phyloP scores from a whole-genome alignment of 2,329 filamentous ascomycete species.

The Aspergillus carbonarius region DNA sequence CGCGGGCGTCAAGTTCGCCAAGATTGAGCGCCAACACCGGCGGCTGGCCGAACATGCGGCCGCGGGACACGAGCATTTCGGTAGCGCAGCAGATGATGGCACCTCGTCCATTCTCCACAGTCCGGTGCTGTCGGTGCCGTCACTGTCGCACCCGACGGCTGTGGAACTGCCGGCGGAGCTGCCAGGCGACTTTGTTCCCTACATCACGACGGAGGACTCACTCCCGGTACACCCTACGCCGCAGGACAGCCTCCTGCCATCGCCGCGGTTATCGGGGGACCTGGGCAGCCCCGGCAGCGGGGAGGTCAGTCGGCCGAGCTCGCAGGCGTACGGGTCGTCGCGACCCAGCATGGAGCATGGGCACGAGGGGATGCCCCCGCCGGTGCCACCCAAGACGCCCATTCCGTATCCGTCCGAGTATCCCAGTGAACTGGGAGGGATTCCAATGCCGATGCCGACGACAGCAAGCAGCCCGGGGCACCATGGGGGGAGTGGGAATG shows the following conservation, averaged over 20 bases:
- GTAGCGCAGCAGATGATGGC: constrained; percentile 21
- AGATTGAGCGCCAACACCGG: constrained; percentile 74
- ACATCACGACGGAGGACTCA: constrained; percentile 31
- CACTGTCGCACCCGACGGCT: constrained; percentile 50
- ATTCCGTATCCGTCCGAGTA: constrained; percentile 54
- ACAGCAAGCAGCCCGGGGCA: constrained; percentile 9
- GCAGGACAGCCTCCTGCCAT: constrained; percentile 24
- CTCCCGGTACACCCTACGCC: constrained; percentile 31
- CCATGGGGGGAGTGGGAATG: constrained; percentile 13
- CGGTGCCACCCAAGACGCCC: constrained; percentile 74
- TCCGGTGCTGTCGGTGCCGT: constrained; percentile 30
- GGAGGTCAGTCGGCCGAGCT: constrained; percentile 25
- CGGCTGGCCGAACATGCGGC: constrained; percentile 58
- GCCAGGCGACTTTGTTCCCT: constrained; percentile 35
- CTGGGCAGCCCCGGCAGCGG: constrained; percentile 32
- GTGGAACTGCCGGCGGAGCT: constrained; percentile 62
- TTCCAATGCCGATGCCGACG: constrained; percentile 37
- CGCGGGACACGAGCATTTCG: constrained; percentile 25
- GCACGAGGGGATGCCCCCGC: constrained; percentile 54
- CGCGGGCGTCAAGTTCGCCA: constrained; percentile 76
- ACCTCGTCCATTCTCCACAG: constrained; percentile 17
- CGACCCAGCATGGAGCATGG: constrained; percentile 37
- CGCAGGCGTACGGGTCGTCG: constrained; percentile 30
- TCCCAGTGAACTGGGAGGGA: constrained; percentile 25
- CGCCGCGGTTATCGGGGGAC: constrained; percentile 31